phyloP scores from a whole-genome alignment of 345 rosid genomes.

The rapeseed (Brassica napus) region Da-Ae NC_063447.1:31815001-31815500 shows the following conservation, averaged over 20 bases:
- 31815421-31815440: not conserved
- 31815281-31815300: not conserved
- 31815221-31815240: constrained; percentile 18
- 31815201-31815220: constrained; percentile 33
- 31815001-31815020: constrained; percentile 9
- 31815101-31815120: constrained; percentile 15
- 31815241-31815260: constrained; percentile 27
- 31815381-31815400: not conserved
- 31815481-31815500: not conserved
- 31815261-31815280: not conserved
- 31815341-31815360: not conserved
- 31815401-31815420: not conserved
- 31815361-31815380: not conserved
- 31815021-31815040: constrained; percentile 6
- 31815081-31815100: constrained; percentile 3
- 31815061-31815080: not conserved
- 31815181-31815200: constrained; percentile 3
- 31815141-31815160: constrained; percentile 11
- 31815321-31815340: not conserved
- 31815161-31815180: not conserved
- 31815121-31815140: not conserved
- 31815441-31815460: not conserved
- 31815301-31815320: not conserved
- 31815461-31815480: not conserved
- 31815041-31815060: constrained; percentile 1